Conservation (phyloP, 2,329 filamentous ascomycete genomes). For the Fusarium sp. region DNA sequence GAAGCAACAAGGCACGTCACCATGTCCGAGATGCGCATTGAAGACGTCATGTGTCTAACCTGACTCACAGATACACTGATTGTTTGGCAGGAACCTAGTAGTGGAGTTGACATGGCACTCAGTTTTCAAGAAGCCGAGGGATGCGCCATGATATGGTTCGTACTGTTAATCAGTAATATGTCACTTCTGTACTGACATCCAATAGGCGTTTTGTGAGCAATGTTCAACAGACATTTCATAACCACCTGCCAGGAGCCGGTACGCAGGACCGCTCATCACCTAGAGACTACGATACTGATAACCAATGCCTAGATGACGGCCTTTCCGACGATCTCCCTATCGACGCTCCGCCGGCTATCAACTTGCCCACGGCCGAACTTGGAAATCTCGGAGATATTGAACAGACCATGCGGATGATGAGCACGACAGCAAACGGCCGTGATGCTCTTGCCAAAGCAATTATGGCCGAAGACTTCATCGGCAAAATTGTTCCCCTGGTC, state of each 20-base stretch:
- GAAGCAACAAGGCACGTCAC: conserved; percentile 86
- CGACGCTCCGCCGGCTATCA: conserved; percentile 76
- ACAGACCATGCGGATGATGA: conserved; percentile 81
- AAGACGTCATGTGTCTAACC: conserved; percentile 42
- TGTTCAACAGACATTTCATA: conserved; percentile 79
- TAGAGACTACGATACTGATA: conserved; percentile 36
- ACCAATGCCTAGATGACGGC: conserved; percentile 73
- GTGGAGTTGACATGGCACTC: conserved; percentile 93
- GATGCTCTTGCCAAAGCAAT: conserved; percentile 91
- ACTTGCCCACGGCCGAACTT: conserved; percentile 83
- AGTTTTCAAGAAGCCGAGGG: conserved; percentile 98
- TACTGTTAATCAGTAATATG: conserved; percentile 6
- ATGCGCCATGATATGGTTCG: conserved; percentile 89
- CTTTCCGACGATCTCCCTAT: conserved; percentile 87
- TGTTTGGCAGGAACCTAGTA: conserved; percentile 90
- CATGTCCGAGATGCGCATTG: conserved; percentile 3
- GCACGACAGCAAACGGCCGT: conserved; percentile 77
- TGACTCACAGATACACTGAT: conserved; percentile 84
- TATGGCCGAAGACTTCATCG: conserved; percentile 85
- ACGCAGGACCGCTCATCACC: conserved; percentile 41
- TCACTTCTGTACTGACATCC: conserved; percentile 31
- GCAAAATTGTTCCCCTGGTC: conserved; percentile 86
- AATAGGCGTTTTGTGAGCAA: conserved; percentile 89
- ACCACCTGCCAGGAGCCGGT: conserved; percentile 71
- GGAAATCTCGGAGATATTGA: conserved; percentile 87